Base-by-base conservation (phyloP, 768 basidiomycete species). In the Russula olivacea region DNA sequence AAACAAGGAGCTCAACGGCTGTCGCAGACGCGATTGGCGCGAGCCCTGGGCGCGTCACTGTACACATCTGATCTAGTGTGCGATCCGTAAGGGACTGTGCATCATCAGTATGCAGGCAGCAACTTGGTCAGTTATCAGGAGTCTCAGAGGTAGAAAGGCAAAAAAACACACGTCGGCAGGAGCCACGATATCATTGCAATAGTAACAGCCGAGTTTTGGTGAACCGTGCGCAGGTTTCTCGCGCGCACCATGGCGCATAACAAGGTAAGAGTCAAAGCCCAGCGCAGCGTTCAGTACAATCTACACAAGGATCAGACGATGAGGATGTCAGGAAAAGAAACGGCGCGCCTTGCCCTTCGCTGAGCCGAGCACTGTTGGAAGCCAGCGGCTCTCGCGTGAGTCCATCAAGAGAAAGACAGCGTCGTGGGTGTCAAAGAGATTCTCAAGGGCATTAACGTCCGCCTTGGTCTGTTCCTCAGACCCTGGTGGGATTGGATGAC, bases 41-140 rank as follows among this genome's bases (percentile, higher is more conserved):
- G 2, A 98, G 80, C 0, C 96, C 96, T 0, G 97, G 97, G 23
- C 97, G 79, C 0, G 96, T 98, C 34, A 99, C 97, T 0, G 97
- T 98, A 72, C 97, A 99, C 96, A 98, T 98, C 73, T 98, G 96
- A 73, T 98, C 97, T 15, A 98, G 82, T 4, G 95, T 96, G 47
- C 94, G 82, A 72, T 98, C 96, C 0, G 90, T 89, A 48, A 89
- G 74, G 2, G 83, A 84, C 86, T 81, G 25, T 5, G 66, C 32
- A 50, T 11, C 60, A 32, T 25, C 17, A 38, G 15, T 34, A 17
- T 34, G 28, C 10, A 48, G 17, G 50, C 21, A 55, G 38, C 8
- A 36, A 55, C 45, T 53, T 25, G 14, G 43, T 61, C 14, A 55
- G 45, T 21, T 14, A 30, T 28, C 28, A 7, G 15, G 53, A 21